Base-by-base conservation (phyloP, 1,284 basidiomycete genomes). In the Trametes polyzona region DNA sequence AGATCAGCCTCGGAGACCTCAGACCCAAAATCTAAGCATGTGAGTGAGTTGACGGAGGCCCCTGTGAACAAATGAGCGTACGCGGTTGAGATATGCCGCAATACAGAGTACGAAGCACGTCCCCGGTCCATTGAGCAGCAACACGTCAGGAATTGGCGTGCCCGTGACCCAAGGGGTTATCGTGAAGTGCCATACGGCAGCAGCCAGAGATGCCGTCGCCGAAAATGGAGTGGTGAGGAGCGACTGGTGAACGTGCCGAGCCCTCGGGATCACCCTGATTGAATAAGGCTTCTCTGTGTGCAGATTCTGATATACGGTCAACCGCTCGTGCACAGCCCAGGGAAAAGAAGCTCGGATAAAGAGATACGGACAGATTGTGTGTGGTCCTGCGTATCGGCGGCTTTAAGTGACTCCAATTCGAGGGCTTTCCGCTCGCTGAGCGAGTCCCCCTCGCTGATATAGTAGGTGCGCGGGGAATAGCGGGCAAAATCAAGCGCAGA, bases 41-140 rank as follows among this genome's bases (percentile, higher is more conserved):
- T 14, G 32, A n/a, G 12, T 39, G 16, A 3, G 32, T 42, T 17
- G 39, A 29, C 14, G 0, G 4, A 19, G 36, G 35, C 24, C 23
- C 14, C 42, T 16, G 32, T 17, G 10, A 12, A 5, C 26, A 51
- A 52, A 21, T 9, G 8, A 2, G 76, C 90, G 67, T 66, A 95
- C 96, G 71, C 87, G 83, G 58, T 91, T 87, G 24, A 94, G 63
- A 68, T 89, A 91, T 12, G 86, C 80, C 0, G 92, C 86, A 6
- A 83, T 59, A 50, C 90, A 93, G 16, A 99, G 79, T 2, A 91
- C 79, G 30, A 96, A 86, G 69, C 93, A 96, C 3, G 96, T 98
- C 9, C 96, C 97, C 0, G 97, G 97, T 6, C 97, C 97, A 72
- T 99, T 99, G 40, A 99, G 74, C 50, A 99, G 74, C 24, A 99